Evolutionary conservation across 129 eudicot genomes (phyloP), one percentile per base, ranked within the genome.

Genomic region (Logfia minima): DNA sequence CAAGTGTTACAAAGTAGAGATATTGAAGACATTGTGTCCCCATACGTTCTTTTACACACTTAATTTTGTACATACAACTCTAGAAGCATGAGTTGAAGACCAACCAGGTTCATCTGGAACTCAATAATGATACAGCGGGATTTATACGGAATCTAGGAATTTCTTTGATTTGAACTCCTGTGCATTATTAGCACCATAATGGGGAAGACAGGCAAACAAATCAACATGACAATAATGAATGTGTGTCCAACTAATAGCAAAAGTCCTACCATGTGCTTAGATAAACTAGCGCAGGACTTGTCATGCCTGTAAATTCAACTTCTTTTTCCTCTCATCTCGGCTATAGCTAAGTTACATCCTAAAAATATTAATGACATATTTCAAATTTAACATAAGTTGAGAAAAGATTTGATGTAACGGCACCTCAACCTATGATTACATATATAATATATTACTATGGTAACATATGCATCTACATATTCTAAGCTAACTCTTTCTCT

Each of bases 271-370:
- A 45, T 48, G 31, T 41, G 56, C 32, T 39, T 43, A 14, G 74
- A 70, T 58, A 22, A 43, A 70, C 74, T 70, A 45, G 74, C 22
- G 19, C 74, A 70, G n/a, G 37, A 70, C 59, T 70, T 43, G 7
- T 43, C 34, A 70, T 39, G 51, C 26, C 51, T 66, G 11, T 34
- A 32, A 34, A 34, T 35, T 9, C 22, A 63, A 34, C 29, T 28
- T 66, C 11, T 34, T 43, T 26, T 28, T 66, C 43, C 70, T 31
- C 70, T 66, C 2, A 24, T 32, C 16, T 66, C 39, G 2, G n/a
- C 14, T 16, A 63, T 13, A 63, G 35, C 68, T 63, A 16, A 34
- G 68, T 63, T 63, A 63, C 68, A 63, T 63, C 32, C 26, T 62
- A 26, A 16, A 14, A n/a, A n/a, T 64, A 39, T 8, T 18, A 56